Evolutionary conservation across 352 stramenopile species (phyloP).

Genomic region (Globisporangium takayamanum): DNA sequence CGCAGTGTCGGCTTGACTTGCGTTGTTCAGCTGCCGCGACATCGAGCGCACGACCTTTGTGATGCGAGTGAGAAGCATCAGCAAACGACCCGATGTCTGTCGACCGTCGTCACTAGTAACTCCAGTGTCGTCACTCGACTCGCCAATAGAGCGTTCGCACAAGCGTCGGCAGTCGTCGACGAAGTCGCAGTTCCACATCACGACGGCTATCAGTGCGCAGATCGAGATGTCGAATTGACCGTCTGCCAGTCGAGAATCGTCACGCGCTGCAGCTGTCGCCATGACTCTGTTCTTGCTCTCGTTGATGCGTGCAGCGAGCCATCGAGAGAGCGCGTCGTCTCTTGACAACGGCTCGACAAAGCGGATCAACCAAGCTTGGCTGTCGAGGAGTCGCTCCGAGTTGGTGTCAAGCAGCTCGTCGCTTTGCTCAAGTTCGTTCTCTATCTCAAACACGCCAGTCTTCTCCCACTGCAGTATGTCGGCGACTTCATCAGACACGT

Average conservation of each 20-base stretch:
- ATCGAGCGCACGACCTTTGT: background rate
- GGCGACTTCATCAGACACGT: background rate
- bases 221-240: background rate
- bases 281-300: background rate
- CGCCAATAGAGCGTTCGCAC: no score
- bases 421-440: conserved; percentile 33
- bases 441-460: conserved; percentile 43
- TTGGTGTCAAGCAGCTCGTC: background rate
- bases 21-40: background rate
- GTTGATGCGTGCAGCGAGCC: background rate
- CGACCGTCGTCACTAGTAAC: background rate
- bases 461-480: conserved; percentile 37
- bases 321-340: background rate
- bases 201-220: background rate
- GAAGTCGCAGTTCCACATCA: conserved; percentile 9
- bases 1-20: background rate
- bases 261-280: no score
- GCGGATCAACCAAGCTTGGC: background rate
- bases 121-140: background rate
- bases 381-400: background rate
- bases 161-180: background rate
- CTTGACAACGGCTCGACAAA: background rate
- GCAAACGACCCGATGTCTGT: background rate
- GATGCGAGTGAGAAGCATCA: background rate
- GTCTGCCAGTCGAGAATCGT: background rate